Evolutionary conservation across 345 rosid species (phyloP).

Genomic region (Lepidium sativum): DNA sequence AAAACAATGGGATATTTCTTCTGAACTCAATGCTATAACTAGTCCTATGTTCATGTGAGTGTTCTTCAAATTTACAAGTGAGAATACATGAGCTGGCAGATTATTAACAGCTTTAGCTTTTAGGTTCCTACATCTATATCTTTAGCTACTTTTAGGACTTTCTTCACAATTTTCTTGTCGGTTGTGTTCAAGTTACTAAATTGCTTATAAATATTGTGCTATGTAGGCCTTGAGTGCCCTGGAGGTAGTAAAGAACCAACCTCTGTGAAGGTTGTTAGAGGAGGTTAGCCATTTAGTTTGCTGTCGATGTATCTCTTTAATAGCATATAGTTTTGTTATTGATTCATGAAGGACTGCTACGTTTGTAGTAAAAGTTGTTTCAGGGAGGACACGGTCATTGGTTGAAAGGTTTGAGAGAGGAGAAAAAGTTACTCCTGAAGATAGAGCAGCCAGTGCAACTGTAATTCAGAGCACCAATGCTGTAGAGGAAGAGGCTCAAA

Average conservation of each 20-base stretch:
- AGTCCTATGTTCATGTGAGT: background rate
- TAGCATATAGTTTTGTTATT: slow-evolving; percentile 10
- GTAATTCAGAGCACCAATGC: slow-evolving; percentile 3
- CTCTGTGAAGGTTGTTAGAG: slow-evolving; percentile 71
- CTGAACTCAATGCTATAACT: background rate
- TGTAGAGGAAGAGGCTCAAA: slow-evolving; percentile 17
- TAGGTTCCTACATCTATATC: background rate
- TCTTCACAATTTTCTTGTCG: background rate
- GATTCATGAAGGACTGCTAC: slow-evolving; percentile 17
- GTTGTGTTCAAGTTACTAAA: background rate
- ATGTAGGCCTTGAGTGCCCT: slow-evolving; percentile 43
- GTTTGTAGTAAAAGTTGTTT: slow-evolving; percentile 80
- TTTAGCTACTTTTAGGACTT: background rate
- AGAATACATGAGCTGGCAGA: background rate
- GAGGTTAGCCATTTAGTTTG: slow-evolving; percentile 56
- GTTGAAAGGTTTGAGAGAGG: slow-evolving; percentile 90
- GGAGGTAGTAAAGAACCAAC: slow-evolving; percentile 30
- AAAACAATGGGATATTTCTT: background rate
- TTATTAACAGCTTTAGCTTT: background rate
- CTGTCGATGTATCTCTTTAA: slow-evolving; percentile 3
- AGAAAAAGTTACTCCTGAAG: slow-evolving; percentile 41
- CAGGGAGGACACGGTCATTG: slow-evolving; percentile 79
- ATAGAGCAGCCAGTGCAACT: slow-evolving; percentile 27
- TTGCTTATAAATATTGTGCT: slow-evolving; percentile 11
- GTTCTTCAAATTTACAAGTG: no score